These are phyloP conservation scores for Suillus cothurnatus DNA, from an alignment of 768 basidiomycete species.

Conservation along the genomic window DNA sequence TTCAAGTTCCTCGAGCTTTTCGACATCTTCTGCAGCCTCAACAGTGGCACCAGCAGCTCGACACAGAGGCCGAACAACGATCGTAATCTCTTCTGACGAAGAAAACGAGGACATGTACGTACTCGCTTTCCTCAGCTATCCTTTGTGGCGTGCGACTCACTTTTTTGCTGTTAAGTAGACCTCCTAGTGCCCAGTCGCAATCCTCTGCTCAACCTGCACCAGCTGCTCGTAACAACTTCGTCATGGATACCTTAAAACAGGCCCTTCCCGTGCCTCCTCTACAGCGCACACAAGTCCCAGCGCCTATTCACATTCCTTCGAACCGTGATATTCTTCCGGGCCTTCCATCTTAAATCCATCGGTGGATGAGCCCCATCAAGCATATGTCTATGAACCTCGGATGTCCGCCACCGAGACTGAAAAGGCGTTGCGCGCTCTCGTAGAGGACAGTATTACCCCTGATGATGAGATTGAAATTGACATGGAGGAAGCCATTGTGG, in stretches of 20 bases:
- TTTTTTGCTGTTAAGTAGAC: conserved; percentile 8
- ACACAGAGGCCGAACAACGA: conserved; percentile 14
- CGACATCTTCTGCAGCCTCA: conserved; percentile 21
- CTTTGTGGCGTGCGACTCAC: conserved; percentile 13
- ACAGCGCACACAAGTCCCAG: conserved; percentile 30
- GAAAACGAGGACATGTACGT: conserved; percentile 17
- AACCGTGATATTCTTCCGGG: conserved; percentile 19
- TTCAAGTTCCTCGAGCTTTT: conserved; percentile 20
- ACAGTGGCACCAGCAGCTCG: conserved; percentile 19
- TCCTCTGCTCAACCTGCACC: conserved; percentile 1
- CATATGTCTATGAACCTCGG: conserved; percentile 29
- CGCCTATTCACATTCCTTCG: conserved; percentile 32
- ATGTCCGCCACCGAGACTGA: conserved; percentile 64
- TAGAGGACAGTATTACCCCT: conserved; percentile 60
- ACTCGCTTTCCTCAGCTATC: neutral
- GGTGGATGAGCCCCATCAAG: conserved; percentile 33
- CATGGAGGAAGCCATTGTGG: conserved; percentile 68
- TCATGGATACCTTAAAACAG: conserved; percentile 28
- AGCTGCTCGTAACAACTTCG: conserved; percentile 15
- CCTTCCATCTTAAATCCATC: conserved; percentile 21
- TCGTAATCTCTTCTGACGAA: conserved; percentile 37
- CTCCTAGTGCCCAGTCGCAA: conserved; percentile 10
- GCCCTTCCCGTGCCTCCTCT: conserved; percentile 16
- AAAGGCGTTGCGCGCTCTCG: conserved; percentile 74
- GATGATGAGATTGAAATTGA: conserved; percentile 60